Percentiles rank a stretch among this genome's conserved stretches.
Conservation (phyloP, 805 yeast species). For the Lipomyces lipofer region DNA sequence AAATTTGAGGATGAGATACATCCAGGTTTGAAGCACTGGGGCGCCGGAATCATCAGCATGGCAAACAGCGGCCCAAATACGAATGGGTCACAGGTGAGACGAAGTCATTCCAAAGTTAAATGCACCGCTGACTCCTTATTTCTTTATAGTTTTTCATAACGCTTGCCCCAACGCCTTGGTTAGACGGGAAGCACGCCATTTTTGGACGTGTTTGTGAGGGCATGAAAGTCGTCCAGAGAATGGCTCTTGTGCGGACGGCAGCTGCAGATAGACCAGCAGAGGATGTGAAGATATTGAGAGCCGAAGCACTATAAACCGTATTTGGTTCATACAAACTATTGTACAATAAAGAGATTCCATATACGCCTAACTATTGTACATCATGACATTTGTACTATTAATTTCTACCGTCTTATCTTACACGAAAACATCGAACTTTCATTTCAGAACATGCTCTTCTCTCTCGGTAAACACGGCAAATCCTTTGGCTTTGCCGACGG, state of each 20-base stretch:
- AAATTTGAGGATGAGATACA: slow-evolving; percentile 38
- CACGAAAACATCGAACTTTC: neutral
- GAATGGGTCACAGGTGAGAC: slow-evolving; percentile 63
- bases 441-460: slow-evolving; percentile 4
- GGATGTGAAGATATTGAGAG: slow-evolving; percentile 45
- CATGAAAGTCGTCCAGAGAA: slow-evolving; percentile 49
- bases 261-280: slow-evolving; percentile 46
- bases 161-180: slow-evolving; percentile 70
- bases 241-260: slow-evolving; percentile 58
- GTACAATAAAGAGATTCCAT: neutral
- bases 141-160: slow-evolving; percentile 77
- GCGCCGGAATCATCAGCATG: slow-evolving; percentile 83
- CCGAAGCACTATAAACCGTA: slow-evolving; percentile 15
- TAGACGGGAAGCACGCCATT: slow-evolving; percentile 72
- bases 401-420: neutral
- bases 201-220: slow-evolving; percentile 62
- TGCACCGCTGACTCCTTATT: neutral
- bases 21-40: slow-evolving; percentile 60
- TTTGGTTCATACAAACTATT: neutral
- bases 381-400: neutral
- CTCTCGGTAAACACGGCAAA: slow-evolving; percentile 19
- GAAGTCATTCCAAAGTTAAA: neutral
- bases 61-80: slow-evolving; percentile 94
- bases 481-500: slow-evolving; percentile 25
- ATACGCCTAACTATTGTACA: no score